phyloP scores from a whole-genome alignment of 2,329 filamentous ascomycete species.

The Raffaelea albimanens region DNA sequence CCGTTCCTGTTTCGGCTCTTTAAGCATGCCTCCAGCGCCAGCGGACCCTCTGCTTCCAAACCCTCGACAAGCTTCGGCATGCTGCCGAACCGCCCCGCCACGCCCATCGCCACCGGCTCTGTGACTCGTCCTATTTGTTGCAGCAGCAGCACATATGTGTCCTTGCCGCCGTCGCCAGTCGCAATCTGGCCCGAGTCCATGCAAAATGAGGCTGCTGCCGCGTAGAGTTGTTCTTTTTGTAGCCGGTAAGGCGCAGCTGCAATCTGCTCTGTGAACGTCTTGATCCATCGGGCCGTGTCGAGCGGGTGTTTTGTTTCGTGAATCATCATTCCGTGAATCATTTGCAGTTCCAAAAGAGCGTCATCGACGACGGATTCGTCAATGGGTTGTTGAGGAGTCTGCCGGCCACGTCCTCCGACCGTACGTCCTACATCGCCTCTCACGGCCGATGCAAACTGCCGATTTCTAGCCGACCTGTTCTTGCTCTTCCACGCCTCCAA shows the following conservation, averaged over 20 bases:
- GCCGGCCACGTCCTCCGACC: conserved; percentile 24
- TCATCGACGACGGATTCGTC: conserved; percentile 63
- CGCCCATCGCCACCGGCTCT: conserved; percentile 60
- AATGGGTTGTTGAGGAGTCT: conserved; percentile 26
- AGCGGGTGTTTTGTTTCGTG: conserved; percentile 54
- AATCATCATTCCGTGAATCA: conserved; percentile 54
- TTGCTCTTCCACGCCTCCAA: conserved; percentile 57
- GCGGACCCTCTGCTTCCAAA: conserved; percentile 48
- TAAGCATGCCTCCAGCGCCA: conserved; percentile 50
- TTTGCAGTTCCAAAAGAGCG: conserved; percentile 59
- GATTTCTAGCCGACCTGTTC: conserved; percentile 57
- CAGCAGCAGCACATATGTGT: conserved; percentile 67
- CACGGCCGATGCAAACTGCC: conserved; percentile 58
- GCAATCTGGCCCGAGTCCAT: conserved; percentile 72
- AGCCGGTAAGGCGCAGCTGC: conserved; percentile 64
- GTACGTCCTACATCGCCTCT: conserved; percentile 22
- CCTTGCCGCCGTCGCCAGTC: conserved; percentile 52
- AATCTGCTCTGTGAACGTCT: conserved; percentile 68
- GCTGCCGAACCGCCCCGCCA: conserved; percentile 50
- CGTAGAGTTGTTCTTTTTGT: conserved; percentile 35
- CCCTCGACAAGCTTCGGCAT: conserved; percentile 49
- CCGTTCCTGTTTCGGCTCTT: conserved; percentile 51
- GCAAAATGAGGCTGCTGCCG: conserved; percentile 57
- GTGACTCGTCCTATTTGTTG: conserved; percentile 67
- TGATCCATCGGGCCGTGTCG: conserved; percentile 66